Conservation (phyloP, 1,284 basidiomycete genomes). For the Pascua guehoae region DNA sequence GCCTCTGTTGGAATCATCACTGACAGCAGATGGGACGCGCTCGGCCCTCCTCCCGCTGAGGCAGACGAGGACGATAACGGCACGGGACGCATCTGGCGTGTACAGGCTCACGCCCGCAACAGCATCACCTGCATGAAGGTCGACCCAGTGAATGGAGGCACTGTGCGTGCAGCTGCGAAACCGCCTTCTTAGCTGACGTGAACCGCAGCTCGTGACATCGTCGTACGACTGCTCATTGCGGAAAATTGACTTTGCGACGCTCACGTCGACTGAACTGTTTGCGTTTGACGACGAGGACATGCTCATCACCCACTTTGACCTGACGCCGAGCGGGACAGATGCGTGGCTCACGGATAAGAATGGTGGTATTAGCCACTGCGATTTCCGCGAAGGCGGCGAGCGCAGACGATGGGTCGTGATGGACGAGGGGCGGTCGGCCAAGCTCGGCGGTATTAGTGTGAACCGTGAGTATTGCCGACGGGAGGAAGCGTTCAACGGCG, state of each 20-base stretch:
- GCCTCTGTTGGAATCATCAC: neutral
- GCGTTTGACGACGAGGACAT: constrained; percentile 48
- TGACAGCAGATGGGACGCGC: constrained; percentile 40
- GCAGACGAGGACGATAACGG: constrained; percentile 21
- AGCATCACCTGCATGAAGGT: constrained; percentile 49
- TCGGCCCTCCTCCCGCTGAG: constrained; percentile 27
- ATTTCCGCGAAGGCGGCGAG: constrained; percentile 42
- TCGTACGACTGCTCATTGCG: constrained; percentile 53
- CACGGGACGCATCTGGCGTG: constrained; percentile 46
- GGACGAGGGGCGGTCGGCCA: constrained; percentile 40
- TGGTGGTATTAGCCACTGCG: constrained; percentile 51
- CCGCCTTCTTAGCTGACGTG: neutral
- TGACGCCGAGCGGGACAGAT: constrained; percentile 47
- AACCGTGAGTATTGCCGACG: constrained; percentile 38
- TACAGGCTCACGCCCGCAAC: constrained; percentile 48
- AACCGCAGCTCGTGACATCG: constrained; percentile 47
- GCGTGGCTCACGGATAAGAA: constrained; percentile 50
- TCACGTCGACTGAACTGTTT: constrained; percentile 48
- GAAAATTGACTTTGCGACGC: constrained; percentile 46
- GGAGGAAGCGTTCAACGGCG: neutral
- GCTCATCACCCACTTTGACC: constrained; percentile 52
- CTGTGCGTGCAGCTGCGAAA: constrained; percentile 29
- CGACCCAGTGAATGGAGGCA: constrained; percentile 42
- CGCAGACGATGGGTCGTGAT: constrained; percentile 42
- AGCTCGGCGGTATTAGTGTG: constrained; percentile 48